Conservation (phyloP, 2,329 filamentous ascomycete species). For the Lasiodiplodia sp. region DNA sequence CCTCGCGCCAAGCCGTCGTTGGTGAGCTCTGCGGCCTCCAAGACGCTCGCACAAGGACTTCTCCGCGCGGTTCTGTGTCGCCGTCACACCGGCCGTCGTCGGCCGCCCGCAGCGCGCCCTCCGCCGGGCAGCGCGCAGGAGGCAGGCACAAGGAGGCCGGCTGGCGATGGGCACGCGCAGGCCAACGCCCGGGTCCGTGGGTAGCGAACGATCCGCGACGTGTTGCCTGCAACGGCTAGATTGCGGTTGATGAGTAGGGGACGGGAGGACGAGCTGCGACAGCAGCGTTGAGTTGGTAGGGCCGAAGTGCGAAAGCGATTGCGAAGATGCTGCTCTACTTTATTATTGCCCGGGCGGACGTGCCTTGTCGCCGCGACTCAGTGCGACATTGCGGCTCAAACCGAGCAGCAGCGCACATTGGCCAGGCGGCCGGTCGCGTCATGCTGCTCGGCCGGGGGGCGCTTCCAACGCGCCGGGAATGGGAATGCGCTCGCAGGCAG, state of each 20-base stretch:
- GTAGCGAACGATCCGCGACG: constrained; percentile 20
- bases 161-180: background rate
- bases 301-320: constrained; percentile 25
- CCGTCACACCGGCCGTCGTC: constrained; percentile 12
- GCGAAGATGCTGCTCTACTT: constrained; percentile 19
- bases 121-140: background rate
- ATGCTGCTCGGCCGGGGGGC: constrained; percentile 21
- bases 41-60: constrained; percentile 20
- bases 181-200: background rate
- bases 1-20: background rate
- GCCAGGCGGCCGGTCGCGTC: constrained; percentile 21
- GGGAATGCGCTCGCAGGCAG: constrained; percentile 13
- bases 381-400: constrained; percentile 20
- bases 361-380: constrained; percentile 18
- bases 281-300: background rate
- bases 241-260: constrained; percentile 16
- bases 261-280: constrained; percentile 19
- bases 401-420: constrained; percentile 18
- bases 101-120: background rate
- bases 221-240: constrained; percentile 25
- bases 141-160: background rate
- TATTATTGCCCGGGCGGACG: constrained; percentile 8
- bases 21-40: background rate
- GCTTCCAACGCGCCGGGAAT: constrained; percentile 23
- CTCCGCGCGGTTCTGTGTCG: constrained; percentile 19